These are phyloP conservation scores for Medakamo hakoo DNA, from an alignment of 139 green algal genomes.

Conservation along the genomic window DNA sequence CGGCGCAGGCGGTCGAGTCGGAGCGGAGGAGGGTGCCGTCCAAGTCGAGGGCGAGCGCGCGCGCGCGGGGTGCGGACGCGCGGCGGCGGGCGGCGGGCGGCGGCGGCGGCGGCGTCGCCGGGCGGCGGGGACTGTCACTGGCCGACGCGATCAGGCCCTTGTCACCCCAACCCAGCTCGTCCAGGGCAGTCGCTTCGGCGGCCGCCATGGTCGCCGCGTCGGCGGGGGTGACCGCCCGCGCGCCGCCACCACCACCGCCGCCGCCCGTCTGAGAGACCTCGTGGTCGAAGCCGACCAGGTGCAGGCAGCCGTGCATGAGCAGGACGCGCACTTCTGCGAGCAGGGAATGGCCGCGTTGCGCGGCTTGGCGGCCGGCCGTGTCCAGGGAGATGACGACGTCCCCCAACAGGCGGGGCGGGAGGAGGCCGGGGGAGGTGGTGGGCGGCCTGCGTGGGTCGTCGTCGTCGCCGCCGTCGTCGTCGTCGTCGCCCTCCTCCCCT, in stretches of 20 bases:
- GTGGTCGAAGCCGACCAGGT: constrained; percentile 82
- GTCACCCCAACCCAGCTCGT: constrained; percentile 50
- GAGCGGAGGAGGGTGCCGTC: constrained; percentile 56
- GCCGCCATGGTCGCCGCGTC: constrained; percentile 49
- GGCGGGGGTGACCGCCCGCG: not conserved
- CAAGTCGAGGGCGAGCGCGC: constrained; percentile 60
- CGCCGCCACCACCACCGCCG: too few species aligned
- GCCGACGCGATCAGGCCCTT: constrained; percentile 44
- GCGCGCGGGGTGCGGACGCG: constrained; percentile 6
- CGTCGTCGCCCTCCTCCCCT: not conserved
- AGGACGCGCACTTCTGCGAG: constrained; percentile 68
- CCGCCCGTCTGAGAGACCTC: constrained; percentile 34
- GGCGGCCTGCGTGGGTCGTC: not conserved
- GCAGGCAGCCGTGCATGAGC: constrained; percentile 86
- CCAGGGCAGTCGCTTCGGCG: constrained; percentile 45
- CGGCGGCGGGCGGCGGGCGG: not conserved
- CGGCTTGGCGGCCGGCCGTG: constrained; percentile 68
- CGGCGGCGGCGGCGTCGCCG: constrained; percentile 1
- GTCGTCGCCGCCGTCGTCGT: constrained; percentile 6
- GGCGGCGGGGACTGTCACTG: not conserved
- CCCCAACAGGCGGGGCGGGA: constrained; percentile 57
- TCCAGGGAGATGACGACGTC: constrained; percentile 89
- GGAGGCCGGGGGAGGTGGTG: not conserved
- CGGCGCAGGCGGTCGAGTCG: constrained; percentile 35
- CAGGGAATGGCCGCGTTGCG: constrained; percentile 49